Evolutionary conservation across 495 filamentous ascomycete species (phyloP), one percentile per base, ranked within the genome.

Genomic region (Immersiella caudata): DNA sequence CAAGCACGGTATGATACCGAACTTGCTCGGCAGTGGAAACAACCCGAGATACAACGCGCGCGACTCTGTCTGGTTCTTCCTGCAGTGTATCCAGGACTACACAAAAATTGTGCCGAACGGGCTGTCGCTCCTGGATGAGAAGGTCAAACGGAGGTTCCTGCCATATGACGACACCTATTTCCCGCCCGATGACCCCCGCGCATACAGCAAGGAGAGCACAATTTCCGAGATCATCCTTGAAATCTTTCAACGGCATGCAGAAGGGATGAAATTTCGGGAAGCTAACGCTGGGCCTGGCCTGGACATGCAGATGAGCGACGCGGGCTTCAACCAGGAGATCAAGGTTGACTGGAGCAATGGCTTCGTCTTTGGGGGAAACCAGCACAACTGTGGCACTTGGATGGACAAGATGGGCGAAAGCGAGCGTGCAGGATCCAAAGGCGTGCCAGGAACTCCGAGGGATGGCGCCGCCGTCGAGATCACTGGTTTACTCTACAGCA

Each of bases 351-450:
- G 95, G 96, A 83, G 86, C 12, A 97, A 90, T 1, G 96, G 96
- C 20, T 84, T 99, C 62, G 89, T 99, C 66, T 96, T 94, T 70
- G 96, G 96, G 46, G 96, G 96, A 40, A 97, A 90, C 70, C 93
- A 97, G 75, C 81, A 80, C 75, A 99, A 99, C 74, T 99, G 96
- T 72, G 96, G 96, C 62, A 99, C 96, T 5, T 99, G 96, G 96
- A 96, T 97, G 90, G 96, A 99, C 80, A 99, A 99, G 84, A 99
- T 98, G 95, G 96, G 96, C n/a, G 96, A 99, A 78, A 96, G 92
- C 65, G 86, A 91, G 64, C 91, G 88, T 65, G 96, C 96, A 24
- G 89, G 91, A 46, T 96, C 88, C 72, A 98, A 97, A 81, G 96
- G 96, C 61, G 81, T 95, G n/a, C 96, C 96, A 0, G 96, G 93